These are phyloP conservation scores for Thalassiosira ordinaria DNA, from an alignment of 352 stramenopile species.

Conservation along the genomic window DNA sequence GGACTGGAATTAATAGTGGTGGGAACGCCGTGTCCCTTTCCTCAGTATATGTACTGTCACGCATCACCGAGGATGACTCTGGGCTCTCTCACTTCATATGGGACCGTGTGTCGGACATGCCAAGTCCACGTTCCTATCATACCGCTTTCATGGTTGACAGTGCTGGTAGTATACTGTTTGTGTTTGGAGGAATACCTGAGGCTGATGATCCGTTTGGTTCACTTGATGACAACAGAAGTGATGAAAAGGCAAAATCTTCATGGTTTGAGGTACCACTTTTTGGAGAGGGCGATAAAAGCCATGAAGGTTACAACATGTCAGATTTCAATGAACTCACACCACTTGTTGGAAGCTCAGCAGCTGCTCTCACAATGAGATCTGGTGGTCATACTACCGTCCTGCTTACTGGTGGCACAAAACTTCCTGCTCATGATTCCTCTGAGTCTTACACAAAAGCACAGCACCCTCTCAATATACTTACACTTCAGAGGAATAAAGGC, in stretches of 20 bases:
- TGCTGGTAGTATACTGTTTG: slow-evolving; percentile 36
- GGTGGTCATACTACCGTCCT: slow-evolving; percentile 39
- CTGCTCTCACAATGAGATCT: neutral
- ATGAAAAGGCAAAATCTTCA: neutral
- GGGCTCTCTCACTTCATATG: slow-evolving; percentile 46
- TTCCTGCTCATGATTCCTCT: slow-evolving; percentile 9
- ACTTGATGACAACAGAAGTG: slow-evolving; percentile 2
- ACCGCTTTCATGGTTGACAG: slow-evolving; percentile 15
- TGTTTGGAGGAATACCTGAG: slow-evolving; percentile 53
- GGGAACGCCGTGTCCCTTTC: slow-evolving; percentile 28
- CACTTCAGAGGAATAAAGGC: neutral
- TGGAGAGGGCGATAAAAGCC: neutral
- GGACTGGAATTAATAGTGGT: slow-evolving; percentile 28
- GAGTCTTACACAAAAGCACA: neutral
- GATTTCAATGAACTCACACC: slow-evolving; percentile 2
- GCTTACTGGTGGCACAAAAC: slow-evolving; percentile 53
- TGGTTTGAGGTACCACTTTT: slow-evolving; percentile 18
- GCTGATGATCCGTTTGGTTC: slow-evolving; percentile 48
- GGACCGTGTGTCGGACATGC: slow-evolving; percentile 48
- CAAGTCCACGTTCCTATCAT: slow-evolving; percentile 58
- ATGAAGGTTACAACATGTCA: neutral
- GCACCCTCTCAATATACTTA: slow-evolving; percentile 12
- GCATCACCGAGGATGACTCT: slow-evolving; percentile 31
- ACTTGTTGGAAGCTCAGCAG: slow-evolving; percentile 34
- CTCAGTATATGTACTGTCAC: slow-evolving; percentile 66